Evolutionary conservation across 129 eudicot genomes (phyloP).

Genomic region (Kitagawia praeruptora): DNA sequence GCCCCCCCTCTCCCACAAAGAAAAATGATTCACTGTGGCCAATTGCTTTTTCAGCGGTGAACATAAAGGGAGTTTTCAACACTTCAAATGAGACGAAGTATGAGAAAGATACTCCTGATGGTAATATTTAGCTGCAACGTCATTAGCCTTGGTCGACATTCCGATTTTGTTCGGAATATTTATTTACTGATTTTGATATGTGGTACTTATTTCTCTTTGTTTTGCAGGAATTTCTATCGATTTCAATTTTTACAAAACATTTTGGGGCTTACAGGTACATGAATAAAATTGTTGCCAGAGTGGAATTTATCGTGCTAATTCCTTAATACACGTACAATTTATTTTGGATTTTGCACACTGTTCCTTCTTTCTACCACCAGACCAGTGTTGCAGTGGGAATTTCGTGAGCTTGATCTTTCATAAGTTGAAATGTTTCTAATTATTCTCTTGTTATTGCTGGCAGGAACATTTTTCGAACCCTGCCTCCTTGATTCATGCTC

Average conservation of each 20-base stretch:
- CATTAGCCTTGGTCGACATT: not conserved
- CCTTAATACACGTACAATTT: not conserved
- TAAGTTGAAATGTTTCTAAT: not conserved
- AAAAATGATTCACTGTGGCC: not conserved
- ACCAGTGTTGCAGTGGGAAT: not conserved
- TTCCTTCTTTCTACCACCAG: not conserved
- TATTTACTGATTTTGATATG: not conserved
- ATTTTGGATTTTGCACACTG: not conserved
- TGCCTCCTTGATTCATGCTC: constrained; percentile 50
- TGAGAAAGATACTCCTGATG: constrained; percentile 90
- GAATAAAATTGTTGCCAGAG: not conserved
- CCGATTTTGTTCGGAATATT: not conserved
- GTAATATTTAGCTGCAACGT: constrained; percentile 28
- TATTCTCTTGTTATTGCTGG: constrained; percentile 3
- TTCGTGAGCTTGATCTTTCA: not conserved
- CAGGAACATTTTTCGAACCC: constrained; percentile 86
- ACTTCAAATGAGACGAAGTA: constrained; percentile 91
- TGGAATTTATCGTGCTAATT: not conserved
- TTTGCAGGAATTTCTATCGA: constrained; percentile 79
- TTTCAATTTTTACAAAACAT: constrained; percentile 92
- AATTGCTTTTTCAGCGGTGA: constrained; percentile 64
- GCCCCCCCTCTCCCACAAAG: not conserved
- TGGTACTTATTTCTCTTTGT: not conserved
- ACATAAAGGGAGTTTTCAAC: constrained; percentile 93
- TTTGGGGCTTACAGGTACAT: constrained; percentile 94